A percentile compares a stretch with the other conserved stretches of the same genome.
Conservation (phyloP, 306 rosid species). For the Dalbergia oliveri region DNA sequence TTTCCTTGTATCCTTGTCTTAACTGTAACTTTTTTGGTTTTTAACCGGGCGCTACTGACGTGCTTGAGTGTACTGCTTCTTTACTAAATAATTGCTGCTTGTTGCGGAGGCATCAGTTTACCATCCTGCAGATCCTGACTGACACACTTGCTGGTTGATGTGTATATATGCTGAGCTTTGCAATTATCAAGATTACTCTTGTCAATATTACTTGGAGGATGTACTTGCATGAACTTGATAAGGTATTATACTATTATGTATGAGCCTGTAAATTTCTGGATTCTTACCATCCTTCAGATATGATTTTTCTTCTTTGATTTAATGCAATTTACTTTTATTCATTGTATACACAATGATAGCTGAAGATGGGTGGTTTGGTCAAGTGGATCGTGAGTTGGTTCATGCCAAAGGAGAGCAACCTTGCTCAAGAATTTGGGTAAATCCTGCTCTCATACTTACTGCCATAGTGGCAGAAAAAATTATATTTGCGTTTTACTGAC, state of each 20-base stretch:
- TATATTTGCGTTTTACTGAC: background rate
- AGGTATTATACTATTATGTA: background rate
- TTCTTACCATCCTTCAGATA: background rate
- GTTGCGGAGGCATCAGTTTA: conserved; percentile 78
- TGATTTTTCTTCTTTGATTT: background rate
- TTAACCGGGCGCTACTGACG: conserved; percentile 74
- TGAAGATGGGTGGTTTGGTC: background rate
- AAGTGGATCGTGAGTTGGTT: background rate
- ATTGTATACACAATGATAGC: background rate
- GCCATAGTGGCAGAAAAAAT: background rate
- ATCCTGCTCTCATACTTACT: too few species aligned
- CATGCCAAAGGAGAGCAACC: background rate
- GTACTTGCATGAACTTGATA: background rate
- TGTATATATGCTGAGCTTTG: conserved; percentile 41
- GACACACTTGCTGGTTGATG: background rate
- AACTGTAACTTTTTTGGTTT: conserved; percentile 10
- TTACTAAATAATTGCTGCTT: conserved; percentile 75
- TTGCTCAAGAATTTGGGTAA: too few species aligned
- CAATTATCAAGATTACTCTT: conserved; percentile 23
- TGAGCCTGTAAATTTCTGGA: conserved; percentile 30
- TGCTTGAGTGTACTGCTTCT: conserved; percentile 58
- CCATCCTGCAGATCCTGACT: conserved; percentile 73
- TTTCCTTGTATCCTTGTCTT: background rate
- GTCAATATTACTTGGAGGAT: background rate
- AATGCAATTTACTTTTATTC: background rate